Percentiles rank a stretch among this genome's conserved stretches.
Conservation (phyloP, 495 filamentous ascomycete genomes). For the Aspergillus cristatus region DNA sequence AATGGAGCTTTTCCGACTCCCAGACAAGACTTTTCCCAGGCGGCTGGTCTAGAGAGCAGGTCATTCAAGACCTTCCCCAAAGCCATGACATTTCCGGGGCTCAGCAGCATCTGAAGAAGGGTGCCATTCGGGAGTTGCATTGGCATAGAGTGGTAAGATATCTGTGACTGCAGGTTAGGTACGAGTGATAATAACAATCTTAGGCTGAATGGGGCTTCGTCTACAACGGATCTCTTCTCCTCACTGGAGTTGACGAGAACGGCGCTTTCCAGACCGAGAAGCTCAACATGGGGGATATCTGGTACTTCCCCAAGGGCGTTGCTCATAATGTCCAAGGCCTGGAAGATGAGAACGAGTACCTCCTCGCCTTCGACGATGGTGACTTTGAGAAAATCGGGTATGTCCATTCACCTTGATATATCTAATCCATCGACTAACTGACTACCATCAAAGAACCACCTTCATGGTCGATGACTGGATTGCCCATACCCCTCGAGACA, state of each 20-base stretch:
- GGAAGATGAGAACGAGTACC: conserved; percentile 55
- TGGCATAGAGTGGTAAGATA: conserved; percentile 53
- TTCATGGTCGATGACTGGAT: conserved; percentile 61
- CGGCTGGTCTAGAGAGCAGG: conserved; percentile 57
- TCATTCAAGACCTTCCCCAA: conserved; percentile 47
- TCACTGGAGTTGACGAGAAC: conserved; percentile 52
- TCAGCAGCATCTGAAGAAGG: conserved; percentile 55
- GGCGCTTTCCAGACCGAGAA: conserved; percentile 45
- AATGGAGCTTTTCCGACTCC: conserved; percentile 58
- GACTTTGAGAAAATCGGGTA: conserved; percentile 35
- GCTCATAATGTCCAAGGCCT: conserved; percentile 51
- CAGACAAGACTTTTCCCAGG: conserved; percentile 50
- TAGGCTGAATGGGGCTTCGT: conserved; percentile 61
- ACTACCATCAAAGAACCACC: conserved; percentile 40
- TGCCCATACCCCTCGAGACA: conserved; percentile 47
- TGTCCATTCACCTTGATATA: background rate
- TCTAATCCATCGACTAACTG: background rate
- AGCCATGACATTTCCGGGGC: conserved; percentile 54
- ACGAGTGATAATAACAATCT: conserved; percentile 1
- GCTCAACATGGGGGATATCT: conserved; percentile 52
- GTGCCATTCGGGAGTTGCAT: conserved; percentile 53
- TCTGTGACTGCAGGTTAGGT: background rate
- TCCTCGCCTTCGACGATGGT: conserved; percentile 58
- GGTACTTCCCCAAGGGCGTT: conserved; percentile 59
- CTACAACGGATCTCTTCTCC: conserved; percentile 45